Evolutionary conservation across 306 rosid species (phyloP).

Genomic region (Ammopiptanthus mongolicus): DNA sequence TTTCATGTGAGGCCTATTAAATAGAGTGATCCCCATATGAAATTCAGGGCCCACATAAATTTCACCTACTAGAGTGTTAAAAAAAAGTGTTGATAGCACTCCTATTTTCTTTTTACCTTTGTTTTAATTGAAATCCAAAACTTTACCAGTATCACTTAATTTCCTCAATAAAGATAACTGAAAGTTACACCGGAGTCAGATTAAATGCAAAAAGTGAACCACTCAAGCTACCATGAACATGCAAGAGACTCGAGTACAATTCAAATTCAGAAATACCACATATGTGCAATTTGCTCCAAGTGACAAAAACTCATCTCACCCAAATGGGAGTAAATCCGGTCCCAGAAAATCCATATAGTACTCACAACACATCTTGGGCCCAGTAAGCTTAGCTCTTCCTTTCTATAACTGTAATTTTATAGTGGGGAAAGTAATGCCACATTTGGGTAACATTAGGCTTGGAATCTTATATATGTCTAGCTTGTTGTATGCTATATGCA

Average conservation of each 20-base stretch:
- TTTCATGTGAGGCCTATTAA: too few species aligned
- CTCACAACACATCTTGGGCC: constrained; percentile 11
- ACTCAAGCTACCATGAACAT: too few species aligned
- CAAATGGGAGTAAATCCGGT: constrained; percentile 33
- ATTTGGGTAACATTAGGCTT: constrained; percentile 17
- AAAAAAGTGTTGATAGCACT: too few species aligned
- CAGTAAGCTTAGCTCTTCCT: background rate
- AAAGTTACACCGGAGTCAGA: constrained; percentile 1
- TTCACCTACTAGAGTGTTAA: too few species aligned
- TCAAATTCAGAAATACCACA: constrained; percentile 20
- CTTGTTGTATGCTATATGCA: constrained; percentile 15
- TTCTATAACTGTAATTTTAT: background rate
- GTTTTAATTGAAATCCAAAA: background rate
- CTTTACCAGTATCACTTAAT: background rate
- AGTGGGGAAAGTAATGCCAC: constrained; percentile 10
- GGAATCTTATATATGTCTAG: background rate
- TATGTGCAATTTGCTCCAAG: constrained; percentile 20
- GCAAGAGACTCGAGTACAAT: too few species aligned
- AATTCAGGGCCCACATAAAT: too few species aligned
- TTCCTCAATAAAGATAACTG: background rate
- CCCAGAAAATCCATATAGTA: constrained; percentile 33
- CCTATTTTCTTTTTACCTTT: background rate
- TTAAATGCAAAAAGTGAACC: constrained; percentile 25
- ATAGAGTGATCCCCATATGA: too few species aligned
- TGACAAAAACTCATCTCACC: constrained; percentile 28